Evolutionary conservation across 352 stramenopile genomes (phyloP).

Genomic region (Globisporangium solare): DNA sequence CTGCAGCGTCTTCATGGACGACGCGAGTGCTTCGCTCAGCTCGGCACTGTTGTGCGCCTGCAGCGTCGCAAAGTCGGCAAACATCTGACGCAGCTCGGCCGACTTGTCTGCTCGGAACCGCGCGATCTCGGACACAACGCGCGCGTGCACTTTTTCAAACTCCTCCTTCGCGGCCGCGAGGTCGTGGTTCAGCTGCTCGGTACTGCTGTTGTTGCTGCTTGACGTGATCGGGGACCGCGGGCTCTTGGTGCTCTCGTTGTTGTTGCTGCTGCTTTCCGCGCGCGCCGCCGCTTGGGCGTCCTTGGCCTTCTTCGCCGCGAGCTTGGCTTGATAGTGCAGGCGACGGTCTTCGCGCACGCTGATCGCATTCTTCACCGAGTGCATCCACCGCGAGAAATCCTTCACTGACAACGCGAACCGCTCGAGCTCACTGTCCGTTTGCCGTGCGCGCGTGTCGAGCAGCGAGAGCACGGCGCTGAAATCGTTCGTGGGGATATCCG

Average conservation of each 20-base stretch:
- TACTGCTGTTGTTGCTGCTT: slow-evolving; percentile 12
- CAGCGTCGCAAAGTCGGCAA: slow-evolving; percentile 61
- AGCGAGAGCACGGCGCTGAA: slow-evolving; percentile 58
- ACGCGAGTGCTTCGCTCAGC: slow-evolving; percentile 39
- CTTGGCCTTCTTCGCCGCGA: slow-evolving; percentile 34
- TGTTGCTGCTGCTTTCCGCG: no score
- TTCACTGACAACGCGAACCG: slow-evolving; percentile 58
- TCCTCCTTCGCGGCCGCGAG: slow-evolving; percentile 65
- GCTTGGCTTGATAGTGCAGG: slow-evolving; percentile 72
- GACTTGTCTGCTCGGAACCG: slow-evolving; percentile 75
- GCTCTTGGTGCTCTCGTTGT: slow-evolving; percentile 10
- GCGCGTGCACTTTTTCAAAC: slow-evolving; percentile 68
- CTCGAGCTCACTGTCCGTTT: slow-evolving; percentile 72
- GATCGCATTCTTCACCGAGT: slow-evolving; percentile 61
- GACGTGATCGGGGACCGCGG: not conserved
- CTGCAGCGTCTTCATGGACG: slow-evolving; percentile 41
- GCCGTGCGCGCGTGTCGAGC: slow-evolving; percentile 67
- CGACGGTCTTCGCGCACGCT: slow-evolving; percentile 76
- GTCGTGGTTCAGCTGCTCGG: slow-evolving; percentile 29
- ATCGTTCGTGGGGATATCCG: slow-evolving; percentile 55
- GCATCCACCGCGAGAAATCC: slow-evolving; percentile 72
- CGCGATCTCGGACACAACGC: slow-evolving; percentile 70
- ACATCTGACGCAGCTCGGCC: slow-evolving; percentile 64
- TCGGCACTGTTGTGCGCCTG: slow-evolving; percentile 49
- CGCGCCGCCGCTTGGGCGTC: slow-evolving; percentile 19